Conservation (phyloP, 2,329 filamentous ascomycete species). For the Penicillium olsonii region DNA sequence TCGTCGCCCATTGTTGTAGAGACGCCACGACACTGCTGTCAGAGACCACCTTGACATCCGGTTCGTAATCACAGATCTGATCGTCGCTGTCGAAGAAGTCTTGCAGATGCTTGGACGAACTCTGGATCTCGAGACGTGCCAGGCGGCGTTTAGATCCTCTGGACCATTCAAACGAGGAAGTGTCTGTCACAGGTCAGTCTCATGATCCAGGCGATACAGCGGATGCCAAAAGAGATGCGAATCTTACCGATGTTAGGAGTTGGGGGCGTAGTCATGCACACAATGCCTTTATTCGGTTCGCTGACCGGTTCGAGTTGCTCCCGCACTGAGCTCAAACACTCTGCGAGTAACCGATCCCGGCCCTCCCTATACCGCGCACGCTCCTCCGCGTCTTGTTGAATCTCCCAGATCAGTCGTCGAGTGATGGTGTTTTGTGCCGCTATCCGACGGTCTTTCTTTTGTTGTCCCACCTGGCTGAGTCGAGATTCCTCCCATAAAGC, state of each 20-base stretch:
- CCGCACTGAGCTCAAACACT: conserved; percentile 28
- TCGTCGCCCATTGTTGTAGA: conserved; percentile 39
- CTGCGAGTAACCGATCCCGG: conserved; percentile 28
- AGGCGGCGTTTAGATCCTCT: conserved; percentile 37
- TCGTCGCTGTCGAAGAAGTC: conserved; percentile 39
- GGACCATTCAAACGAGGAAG: conserved; percentile 31
- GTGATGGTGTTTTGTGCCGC: conserved; percentile 39
- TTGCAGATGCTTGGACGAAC: conserved; percentile 38
- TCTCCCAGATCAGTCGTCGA: conserved; percentile 40
- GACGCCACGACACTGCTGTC: conserved; percentile 30
- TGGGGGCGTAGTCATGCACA: conserved; percentile 34
- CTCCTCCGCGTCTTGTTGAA: conserved; percentile 34
- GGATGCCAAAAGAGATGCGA: neutral
- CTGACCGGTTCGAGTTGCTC: conserved; percentile 25
- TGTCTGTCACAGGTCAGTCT: conserved; percentile 20
- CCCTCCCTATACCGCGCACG: conserved; percentile 29
- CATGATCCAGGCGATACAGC: neutral
- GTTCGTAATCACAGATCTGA: conserved; percentile 33
- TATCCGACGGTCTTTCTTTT: conserved; percentile 32
- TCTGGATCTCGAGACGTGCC: conserved; percentile 35
- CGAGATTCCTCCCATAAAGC: conserved; percentile 34
- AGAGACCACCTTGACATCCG: conserved; percentile 28
- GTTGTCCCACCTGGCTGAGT: conserved; percentile 35
- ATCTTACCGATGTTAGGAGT: conserved; percentile 34
- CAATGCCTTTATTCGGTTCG: conserved; percentile 31